These are phyloP conservation scores for Colletotrichum navitas DNA, from an alignment of 2,329 filamentous ascomycete species.

Conservation along the genomic window DNA sequence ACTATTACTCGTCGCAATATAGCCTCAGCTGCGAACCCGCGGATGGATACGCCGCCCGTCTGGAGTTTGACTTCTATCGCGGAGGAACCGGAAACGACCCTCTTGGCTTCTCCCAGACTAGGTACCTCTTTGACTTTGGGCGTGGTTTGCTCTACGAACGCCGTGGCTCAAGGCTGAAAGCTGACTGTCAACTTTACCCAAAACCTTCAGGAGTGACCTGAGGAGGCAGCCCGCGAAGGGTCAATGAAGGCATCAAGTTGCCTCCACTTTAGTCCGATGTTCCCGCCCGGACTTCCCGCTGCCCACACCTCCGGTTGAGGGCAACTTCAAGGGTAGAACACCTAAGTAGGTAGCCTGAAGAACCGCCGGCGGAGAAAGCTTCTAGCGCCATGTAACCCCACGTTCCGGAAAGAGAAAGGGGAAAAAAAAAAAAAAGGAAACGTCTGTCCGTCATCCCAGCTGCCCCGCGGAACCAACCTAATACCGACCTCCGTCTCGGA, in stretches of 20 bases:
- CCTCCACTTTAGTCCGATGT: conserved; percentile 35
- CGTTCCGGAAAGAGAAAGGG: background rate
- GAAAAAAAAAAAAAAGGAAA: background rate
- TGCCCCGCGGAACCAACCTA: conserved; percentile 31
- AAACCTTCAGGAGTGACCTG: background rate
- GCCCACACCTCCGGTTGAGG: conserved; percentile 6
- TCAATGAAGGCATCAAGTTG: background rate
- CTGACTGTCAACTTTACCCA: background rate
- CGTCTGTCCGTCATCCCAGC: conserved; percentile 22
- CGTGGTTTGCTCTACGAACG: background rate
- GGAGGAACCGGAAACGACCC: background rate
- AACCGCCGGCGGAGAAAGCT: background rate
- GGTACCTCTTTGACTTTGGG: background rate
- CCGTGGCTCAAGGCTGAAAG: background rate
- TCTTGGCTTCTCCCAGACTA: background rate
- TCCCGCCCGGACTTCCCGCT: conserved; percentile 33
- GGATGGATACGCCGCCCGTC: background rate
- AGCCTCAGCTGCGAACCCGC: conserved; percentile 22
- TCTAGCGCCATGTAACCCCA: conserved; percentile 31
- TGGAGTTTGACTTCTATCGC: background rate
- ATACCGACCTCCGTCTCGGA: conserved; percentile 34
- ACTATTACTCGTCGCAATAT: background rate
- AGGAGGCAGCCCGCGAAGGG: conserved; percentile 16
- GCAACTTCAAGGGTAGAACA: background rate
- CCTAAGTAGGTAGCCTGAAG: background rate